phyloP scores from a whole-genome alignment of 306 rosid species.

The Benincasa hispida region DNA sequence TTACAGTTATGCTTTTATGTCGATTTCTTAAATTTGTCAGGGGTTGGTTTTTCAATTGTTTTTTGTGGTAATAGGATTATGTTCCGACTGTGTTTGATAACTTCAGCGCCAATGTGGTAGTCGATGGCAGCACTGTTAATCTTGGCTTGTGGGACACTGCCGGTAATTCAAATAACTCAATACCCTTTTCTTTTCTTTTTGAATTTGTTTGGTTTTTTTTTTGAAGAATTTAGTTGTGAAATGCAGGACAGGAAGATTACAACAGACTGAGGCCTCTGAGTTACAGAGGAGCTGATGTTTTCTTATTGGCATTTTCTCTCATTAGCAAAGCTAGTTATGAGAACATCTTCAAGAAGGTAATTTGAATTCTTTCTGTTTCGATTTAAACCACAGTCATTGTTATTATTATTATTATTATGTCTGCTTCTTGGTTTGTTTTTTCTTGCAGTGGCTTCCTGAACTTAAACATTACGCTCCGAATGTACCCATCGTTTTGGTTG shows the following conservation, averaged over 20 bases:
- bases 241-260: conserved; percentile 22
- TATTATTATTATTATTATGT: neutral
- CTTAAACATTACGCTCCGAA: conserved; percentile 67
- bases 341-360: conserved; percentile 18
- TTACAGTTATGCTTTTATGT: too few relatives aligned
- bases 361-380: neutral
- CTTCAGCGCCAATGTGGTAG: conserved; percentile 8
- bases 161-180: conserved; percentile 19
- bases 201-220: neutral
- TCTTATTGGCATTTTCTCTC: conserved; percentile 17
- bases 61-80: neutral
- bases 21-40: too few relatives aligned
- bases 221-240: neutral
- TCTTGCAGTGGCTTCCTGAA: conserved; percentile 72
- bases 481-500: conserved; percentile 63
- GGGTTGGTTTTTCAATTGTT: neutral
- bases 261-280: conserved; percentile 18
- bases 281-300: conserved; percentile 23
- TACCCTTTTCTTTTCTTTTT: neutral
- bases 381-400: neutral
- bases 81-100: conserved; percentile 7
- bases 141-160: conserved; percentile 78
- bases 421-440: neutral
- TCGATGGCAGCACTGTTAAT: conserved; percentile 29
- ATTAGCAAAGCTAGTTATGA: conserved; percentile 19